phyloP scores from a whole-genome alignment of 257 asterid species.

The Ophiorrhiza pumila region DNA sequence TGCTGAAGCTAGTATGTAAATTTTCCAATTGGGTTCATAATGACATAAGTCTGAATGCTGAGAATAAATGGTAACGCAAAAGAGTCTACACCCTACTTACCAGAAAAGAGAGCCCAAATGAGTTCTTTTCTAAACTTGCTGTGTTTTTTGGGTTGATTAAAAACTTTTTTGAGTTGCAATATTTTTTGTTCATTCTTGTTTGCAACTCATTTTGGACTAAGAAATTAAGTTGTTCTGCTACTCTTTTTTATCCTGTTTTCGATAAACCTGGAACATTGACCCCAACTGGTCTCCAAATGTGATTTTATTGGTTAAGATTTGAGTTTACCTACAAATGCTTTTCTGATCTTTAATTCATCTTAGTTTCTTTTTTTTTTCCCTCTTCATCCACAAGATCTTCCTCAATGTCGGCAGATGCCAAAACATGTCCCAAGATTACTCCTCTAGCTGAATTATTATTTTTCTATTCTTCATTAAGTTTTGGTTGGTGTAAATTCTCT shows the following conservation, averaged over 20 bases:
- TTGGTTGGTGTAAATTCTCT: not conserved
- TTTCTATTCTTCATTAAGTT: not conserved
- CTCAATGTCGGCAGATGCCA: not conserved
- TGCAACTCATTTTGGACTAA: not conserved
- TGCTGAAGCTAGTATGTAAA: slow-evolving; percentile 14
- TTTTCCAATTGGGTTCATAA: not conserved
- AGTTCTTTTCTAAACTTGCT: not conserved
- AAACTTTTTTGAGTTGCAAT: no score
- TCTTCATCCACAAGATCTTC: not conserved
- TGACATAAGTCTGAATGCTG: not conserved
- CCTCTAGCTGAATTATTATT: not conserved
- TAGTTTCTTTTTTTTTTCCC: no score
- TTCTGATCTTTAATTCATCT: not conserved
- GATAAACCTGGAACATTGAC: not conserved
- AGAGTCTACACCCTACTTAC: not conserved
- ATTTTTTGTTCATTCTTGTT: not conserved
- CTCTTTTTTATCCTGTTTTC: not conserved
- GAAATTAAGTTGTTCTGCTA: not conserved
- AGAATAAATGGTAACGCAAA: not conserved
- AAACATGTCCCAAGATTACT: not conserved
- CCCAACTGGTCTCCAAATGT: not conserved
- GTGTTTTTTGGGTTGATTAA: not conserved
- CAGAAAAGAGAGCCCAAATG: not conserved
- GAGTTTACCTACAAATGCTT: not conserved
- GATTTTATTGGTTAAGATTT: not conserved